Conservation (phyloP, 2,329 filamentous ascomycete genomes). For the Diaporthe sp. region DNA sequence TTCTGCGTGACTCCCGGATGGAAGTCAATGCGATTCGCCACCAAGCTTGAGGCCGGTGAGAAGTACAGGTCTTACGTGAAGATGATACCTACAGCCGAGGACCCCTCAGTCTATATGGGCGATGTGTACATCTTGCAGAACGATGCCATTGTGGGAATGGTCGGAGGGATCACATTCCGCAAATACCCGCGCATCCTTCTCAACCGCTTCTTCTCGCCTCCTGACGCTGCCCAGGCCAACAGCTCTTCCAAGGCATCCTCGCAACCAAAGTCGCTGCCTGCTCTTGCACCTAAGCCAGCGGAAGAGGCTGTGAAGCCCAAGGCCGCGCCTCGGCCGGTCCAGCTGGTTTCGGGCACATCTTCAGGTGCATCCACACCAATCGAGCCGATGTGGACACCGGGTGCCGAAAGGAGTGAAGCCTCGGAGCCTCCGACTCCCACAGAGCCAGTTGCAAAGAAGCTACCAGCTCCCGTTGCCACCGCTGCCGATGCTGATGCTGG, state of each 20-base stretch:
- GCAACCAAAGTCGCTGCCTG: background rate
- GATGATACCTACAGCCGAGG: background rate
- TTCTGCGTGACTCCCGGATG: conserved; percentile 16
- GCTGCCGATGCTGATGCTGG: background rate
- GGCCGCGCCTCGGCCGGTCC: conserved; percentile 34
- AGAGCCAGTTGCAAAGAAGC: background rate
- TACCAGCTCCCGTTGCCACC: background rate
- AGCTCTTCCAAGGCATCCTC: background rate
- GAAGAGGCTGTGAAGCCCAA: background rate
- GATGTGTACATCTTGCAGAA: conserved; percentile 18
- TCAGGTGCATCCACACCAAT: conserved; percentile 25
- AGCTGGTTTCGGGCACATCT: conserved; percentile 42
- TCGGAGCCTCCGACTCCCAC: background rate
- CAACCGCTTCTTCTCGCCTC: background rate
- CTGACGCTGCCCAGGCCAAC: background rate
- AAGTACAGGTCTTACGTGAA: background rate
- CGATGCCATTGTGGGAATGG: background rate
- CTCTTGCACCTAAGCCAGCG: background rate
- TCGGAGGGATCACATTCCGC: conserved; percentile 1
- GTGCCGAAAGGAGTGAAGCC: conserved; percentile 52
- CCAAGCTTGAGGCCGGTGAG: background rate
- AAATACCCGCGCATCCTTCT: background rate
- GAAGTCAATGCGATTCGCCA: conserved; percentile 23
- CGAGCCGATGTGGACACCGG: conserved; percentile 49
- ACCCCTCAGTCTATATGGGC: background rate